Evolutionary conservation across 345 rosid genomes (phyloP).

Genomic region (Adansonia digitata): DNA sequence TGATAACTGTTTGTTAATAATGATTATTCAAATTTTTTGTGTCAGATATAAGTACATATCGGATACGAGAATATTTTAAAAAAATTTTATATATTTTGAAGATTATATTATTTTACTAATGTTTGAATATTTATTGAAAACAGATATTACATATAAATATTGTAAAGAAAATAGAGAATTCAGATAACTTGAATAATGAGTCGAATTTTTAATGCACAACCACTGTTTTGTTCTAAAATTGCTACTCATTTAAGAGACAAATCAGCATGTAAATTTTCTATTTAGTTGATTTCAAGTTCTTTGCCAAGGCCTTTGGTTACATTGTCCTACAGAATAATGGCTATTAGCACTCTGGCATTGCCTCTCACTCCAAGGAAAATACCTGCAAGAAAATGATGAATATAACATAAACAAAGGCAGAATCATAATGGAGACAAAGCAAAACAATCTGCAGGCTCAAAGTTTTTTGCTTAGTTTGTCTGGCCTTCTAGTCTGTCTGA

Average conservation of each 20-base stretch:
- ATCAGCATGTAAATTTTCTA: neutral
- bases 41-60: too few species aligned
- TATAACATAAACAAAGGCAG: neutral
- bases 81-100: too few species aligned
- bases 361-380: neutral
- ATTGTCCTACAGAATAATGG: neutral
- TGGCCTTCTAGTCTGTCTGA: neutral
- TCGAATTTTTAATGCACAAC: neutral
- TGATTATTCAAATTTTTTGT: too few species aligned
- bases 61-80: too few species aligned
- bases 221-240: neutral
- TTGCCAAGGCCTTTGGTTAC: neutral
- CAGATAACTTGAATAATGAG: too few species aligned
- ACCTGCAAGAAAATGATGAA: neutral
- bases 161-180: too few species aligned
- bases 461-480: neutral
- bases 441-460: neutral
- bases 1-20: neutral
- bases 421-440: neutral
- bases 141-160: too few species aligned
- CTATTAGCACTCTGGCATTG: neutral
- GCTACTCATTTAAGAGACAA: neutral
- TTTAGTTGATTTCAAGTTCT: neutral
- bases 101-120: too few species aligned
- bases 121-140: too few species aligned